Evolutionary conservation across 2,329 filamentous ascomycete species (phyloP).

Genomic region (Xylariales sp.): DNA sequence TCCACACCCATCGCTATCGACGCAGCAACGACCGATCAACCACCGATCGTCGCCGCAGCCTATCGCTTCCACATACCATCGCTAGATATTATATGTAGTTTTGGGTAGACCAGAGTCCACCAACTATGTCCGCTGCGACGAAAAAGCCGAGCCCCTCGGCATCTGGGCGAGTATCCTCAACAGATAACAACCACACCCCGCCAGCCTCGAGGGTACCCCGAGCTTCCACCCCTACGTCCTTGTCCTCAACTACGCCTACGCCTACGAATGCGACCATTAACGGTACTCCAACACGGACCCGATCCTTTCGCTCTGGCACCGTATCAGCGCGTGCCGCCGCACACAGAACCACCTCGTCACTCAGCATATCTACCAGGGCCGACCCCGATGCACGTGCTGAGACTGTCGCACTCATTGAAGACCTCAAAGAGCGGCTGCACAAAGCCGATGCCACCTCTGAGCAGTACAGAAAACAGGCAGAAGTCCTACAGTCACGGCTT

Average conservation of each 20-base stretch:
- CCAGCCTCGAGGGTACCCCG: slow-evolving; percentile 57
- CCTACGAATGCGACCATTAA: slow-evolving; percentile 52
- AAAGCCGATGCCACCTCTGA: slow-evolving; percentile 83
- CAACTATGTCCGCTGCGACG: slow-evolving; percentile 62
- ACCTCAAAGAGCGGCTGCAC: slow-evolving; percentile 83
- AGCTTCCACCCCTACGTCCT: slow-evolving; percentile 61
- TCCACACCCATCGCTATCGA: slow-evolving; percentile 35
- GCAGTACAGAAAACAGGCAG: slow-evolving; percentile 83
- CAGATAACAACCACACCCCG: slow-evolving; percentile 51
- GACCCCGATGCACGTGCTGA: slow-evolving; percentile 83
- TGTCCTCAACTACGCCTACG: neutral
- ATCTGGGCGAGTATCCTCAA: slow-evolving; percentile 59
- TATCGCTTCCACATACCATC: slow-evolving; percentile 18
- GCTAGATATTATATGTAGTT: slow-evolving; percentile 34
- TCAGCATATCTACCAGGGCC: slow-evolving; percentile 60
- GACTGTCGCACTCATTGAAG: slow-evolving; percentile 81
- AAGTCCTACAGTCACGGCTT: slow-evolving; percentile 84
- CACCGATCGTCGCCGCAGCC: slow-evolving; percentile 23
- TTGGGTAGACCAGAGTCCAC: slow-evolving; percentile 32
- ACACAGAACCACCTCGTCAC: slow-evolving; percentile 65
- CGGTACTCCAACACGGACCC: slow-evolving; percentile 63
- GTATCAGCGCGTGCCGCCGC: slow-evolving; percentile 80
- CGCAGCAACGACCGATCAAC: slow-evolving; percentile 41
- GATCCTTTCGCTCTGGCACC: slow-evolving; percentile 72
- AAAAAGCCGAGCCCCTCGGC: slow-evolving; percentile 65